These are phyloP conservation scores for Aschersonia sp. DNA, from an alignment of 2,329 filamentous ascomycete genomes.

Conservation along the genomic window DNA sequence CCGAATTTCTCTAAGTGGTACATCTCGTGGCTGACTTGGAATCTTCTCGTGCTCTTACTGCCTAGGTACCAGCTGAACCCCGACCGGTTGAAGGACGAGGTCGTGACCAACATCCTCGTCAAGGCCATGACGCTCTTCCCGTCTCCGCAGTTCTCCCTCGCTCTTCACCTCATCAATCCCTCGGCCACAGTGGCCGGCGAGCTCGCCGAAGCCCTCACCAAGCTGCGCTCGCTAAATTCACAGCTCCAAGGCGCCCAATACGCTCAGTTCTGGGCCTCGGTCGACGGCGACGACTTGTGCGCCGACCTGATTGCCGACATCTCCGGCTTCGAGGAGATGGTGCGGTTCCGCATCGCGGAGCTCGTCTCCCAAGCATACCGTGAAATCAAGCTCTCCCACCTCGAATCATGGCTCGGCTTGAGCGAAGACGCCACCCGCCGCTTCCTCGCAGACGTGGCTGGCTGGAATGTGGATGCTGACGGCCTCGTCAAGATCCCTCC, in stretches of 20 bases:
- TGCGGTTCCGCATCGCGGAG: conserved; percentile 78
- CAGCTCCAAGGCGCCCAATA: conserved; percentile 87
- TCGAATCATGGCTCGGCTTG: conserved; percentile 66
- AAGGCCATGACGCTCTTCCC: conserved; percentile 97
- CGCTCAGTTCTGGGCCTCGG: conserved; percentile 78
- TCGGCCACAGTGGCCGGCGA: conserved; percentile 52
- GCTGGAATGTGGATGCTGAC: conserved; percentile 64
- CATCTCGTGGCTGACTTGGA: no score
- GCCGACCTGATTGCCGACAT: conserved; percentile 92
- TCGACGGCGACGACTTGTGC: conserved; percentile 90
- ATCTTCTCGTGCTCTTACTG: no score
- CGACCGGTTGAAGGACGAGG: conserved; percentile 90
- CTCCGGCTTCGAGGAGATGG: conserved; percentile 83
- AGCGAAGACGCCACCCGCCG: conserved; percentile 53
- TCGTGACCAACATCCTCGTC: conserved; percentile 97
- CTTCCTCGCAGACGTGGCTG: conserved; percentile 73
- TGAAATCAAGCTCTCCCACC: conserved; percentile 50
- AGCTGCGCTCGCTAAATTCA: conserved; percentile 70
- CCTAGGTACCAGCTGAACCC: conserved; percentile 97
- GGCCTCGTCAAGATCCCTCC: conserved; percentile 60
- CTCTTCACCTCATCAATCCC: conserved; percentile 83
- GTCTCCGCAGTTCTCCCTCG: conserved; percentile 85
- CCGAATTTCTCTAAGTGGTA: no score
- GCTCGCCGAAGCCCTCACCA: conserved; percentile 79
- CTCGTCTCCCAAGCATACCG: conserved; percentile 72